Evolutionary conservation across 352 stramenopile genomes (phyloP).

Genomic region (Pythium brachiatum): DNA sequence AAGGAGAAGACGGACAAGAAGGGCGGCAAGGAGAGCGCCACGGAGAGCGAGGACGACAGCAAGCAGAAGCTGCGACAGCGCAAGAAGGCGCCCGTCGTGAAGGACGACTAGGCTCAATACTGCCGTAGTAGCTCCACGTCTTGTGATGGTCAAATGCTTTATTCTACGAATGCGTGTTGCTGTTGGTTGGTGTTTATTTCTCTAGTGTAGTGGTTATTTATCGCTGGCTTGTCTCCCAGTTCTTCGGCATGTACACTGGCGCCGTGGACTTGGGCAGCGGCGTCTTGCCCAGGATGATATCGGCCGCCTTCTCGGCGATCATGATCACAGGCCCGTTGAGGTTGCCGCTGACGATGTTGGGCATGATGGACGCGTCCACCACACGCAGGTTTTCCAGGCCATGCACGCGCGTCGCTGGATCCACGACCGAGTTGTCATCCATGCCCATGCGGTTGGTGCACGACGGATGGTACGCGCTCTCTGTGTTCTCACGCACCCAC

Average conservation of each 20-base stretch:
- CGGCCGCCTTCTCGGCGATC: conserved; percentile 91
- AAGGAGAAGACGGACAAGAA: conserved; percentile 10
- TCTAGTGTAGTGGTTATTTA: conserved; percentile 39
- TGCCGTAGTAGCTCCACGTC: conserved; percentile 1
- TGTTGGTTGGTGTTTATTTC: conserved; percentile 3
- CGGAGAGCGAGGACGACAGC: conserved; percentile 24
- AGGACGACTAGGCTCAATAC: conserved; percentile 36
- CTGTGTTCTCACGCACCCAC: conserved; percentile 79
- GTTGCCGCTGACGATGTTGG: conserved; percentile 93
- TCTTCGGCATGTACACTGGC: conserved; percentile 63
- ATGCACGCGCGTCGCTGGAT: conserved; percentile 82
- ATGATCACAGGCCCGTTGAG: conserved; percentile 94
- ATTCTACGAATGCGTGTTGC: background rate
- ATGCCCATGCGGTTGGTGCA: conserved; percentile 90
- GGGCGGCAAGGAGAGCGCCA: conserved; percentile 29
- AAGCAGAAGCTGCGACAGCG: conserved; percentile 65
- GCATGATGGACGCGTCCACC: conserved; percentile 93
- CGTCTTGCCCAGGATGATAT: conserved; percentile 86
- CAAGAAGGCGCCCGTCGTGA: conserved; percentile 75
- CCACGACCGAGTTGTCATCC: conserved; percentile 85
- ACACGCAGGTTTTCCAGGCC: conserved; percentile 87
- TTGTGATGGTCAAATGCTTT: background rate
- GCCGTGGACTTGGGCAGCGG: conserved; percentile 70
- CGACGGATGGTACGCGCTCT: conserved; percentile 88
- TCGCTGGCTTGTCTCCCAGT: conserved; percentile 75